Conservation (phyloP, 306 rosid genomes). For the Quercus suber region DNA sequence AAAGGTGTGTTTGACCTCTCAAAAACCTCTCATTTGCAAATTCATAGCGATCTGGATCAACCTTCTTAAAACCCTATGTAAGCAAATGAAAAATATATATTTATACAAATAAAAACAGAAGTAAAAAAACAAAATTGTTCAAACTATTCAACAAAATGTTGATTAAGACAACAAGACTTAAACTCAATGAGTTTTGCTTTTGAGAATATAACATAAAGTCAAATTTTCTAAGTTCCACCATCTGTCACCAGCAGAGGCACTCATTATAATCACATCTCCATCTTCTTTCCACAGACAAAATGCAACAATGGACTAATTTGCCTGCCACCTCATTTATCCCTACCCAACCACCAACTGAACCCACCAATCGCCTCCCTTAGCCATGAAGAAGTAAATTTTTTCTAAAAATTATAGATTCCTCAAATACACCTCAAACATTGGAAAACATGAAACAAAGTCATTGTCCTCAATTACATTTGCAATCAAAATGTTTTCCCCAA, state of each 20-base stretch:
- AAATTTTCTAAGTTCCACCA: neutral
- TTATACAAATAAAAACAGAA: neutral
- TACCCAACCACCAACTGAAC: neutral
- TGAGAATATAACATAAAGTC: neutral
- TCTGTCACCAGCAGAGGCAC: neutral
- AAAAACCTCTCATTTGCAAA: constrained; percentile 64
- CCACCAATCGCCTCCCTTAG: neutral
- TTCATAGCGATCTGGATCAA: constrained; percentile 67
- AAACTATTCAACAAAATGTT: neutral
- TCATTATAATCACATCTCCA: neutral
- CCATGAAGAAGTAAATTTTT: neutral
- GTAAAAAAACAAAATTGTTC: neutral
- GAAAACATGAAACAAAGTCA: neutral
- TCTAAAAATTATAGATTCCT: neutral
- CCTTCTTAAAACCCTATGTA: constrained; percentile 60
- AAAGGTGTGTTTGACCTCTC: constrained; percentile 57
- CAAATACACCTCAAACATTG: neutral
- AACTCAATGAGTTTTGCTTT: neutral
- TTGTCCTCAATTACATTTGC: neutral
- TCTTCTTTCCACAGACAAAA: too few species aligned
- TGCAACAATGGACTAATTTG: neutral
- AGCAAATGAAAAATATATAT: constrained; percentile 11
- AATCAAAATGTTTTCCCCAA: neutral
- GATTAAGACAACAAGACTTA: neutral
- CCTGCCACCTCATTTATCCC: neutral